Base-by-base conservation (phyloP, 306 rosid species). In the Cyamopsis tetragonoloba region DNA sequence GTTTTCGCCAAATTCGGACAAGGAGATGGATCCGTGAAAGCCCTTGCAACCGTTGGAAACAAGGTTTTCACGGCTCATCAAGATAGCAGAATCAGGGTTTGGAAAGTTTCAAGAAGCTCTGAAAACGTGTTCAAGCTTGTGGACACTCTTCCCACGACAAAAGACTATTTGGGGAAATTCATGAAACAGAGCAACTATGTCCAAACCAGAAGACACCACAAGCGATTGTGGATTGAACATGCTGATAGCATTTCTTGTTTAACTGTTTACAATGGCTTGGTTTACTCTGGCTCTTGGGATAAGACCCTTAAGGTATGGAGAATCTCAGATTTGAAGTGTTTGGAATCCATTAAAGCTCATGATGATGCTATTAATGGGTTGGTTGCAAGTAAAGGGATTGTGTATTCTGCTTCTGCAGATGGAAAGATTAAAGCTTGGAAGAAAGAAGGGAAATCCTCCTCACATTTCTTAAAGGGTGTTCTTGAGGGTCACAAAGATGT, bases 401-500 rank as follows among this genome's bases (percentile, higher is more conserved):
- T 93, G 38, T 93, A 83, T 79, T 93, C 97, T n/a, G 90, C 98
- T 78, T 93, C 98, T 1, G 98, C 98, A 0, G 98, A 93, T 77
- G 97, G 98, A 2, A 93, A 88, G 51, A 85, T 93, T 50, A 93
- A 89, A 18, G 97, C 89, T 58, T 92, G 98, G 98, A 89, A 74
- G 15, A 82, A 74, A 37, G 88, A 73, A 14, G 79, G 74, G 19
- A 70, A 77, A 65, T 54, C 6, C 38, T 61, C 70, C 38, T 61
- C 70, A 5, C 98, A 92, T 71, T 41, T n/a, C 35, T 62, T 89
- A 65, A 83, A 77, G 66, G 96, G 84, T 12, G 72, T 86, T 68
- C 19, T 92, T 35, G 87, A 82, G 69, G 91, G 98, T 62, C 91
- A 89, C n/a, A 89, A 78, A 41, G 98, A 89, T 53, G 86, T 83